Conservation (phyloP, 75 land plant species). For the Selaginella moellendorffii region DNA sequence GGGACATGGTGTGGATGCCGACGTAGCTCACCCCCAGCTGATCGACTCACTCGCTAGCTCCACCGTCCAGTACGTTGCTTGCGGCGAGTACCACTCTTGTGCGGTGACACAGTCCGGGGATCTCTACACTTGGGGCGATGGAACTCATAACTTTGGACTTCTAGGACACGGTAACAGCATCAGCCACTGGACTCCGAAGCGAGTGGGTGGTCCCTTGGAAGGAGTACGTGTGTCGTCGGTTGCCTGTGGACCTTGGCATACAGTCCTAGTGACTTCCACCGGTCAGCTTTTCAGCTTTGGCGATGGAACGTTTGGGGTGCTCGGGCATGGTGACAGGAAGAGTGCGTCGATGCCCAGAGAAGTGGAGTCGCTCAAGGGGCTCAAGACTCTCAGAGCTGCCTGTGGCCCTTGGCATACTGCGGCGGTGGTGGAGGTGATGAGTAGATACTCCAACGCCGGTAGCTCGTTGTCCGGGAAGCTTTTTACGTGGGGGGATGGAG, state of each 20-base stretch:
- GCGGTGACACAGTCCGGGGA: conserved; percentile 31
- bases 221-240: not conserved
- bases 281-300: conserved; percentile 3
- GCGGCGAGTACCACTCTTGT: conserved; percentile 38
- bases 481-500: conserved; percentile 10
- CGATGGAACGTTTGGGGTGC: conserved; percentile 6
- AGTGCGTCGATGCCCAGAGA: not conserved
- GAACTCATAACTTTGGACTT: not conserved
- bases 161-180: conserved; percentile 7
- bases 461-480: not conserved
- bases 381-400: not conserved
- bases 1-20: conserved; percentile 35
- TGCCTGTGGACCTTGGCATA: conserved; percentile 8
- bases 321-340: not conserved
- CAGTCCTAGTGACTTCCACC: not conserved
- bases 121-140: conserved; percentile 43
- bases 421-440: not conserved
- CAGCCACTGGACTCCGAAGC: conserved; percentile 3
- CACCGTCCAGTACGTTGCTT: conserved; percentile 11
- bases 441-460: not conserved
- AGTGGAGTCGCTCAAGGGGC: not conserved
- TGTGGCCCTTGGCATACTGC: conserved; percentile 7
- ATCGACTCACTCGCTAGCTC: not conserved
- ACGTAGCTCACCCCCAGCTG: conserved; percentile 28
- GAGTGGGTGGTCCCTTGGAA: not conserved